These are phyloP conservation scores for Lodderomyces theae DNA, from an alignment of 1,139 yeast genomes.

Conservation along the genomic window DNA sequence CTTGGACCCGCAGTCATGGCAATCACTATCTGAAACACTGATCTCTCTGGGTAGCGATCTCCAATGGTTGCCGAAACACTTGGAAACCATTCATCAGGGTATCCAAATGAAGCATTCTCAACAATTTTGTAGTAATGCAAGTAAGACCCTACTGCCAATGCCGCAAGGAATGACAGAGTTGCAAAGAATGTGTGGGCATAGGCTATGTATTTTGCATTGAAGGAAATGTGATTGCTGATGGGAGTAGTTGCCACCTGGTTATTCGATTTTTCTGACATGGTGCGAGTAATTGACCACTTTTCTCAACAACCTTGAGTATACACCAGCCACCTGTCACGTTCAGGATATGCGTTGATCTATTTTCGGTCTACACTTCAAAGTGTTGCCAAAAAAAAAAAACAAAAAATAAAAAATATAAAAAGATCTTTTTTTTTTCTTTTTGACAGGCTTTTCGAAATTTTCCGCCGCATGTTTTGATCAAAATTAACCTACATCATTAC, in stretches of 20 bases:
- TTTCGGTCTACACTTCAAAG: too few relatives aligned
- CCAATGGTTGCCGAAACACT: slow-evolving; percentile 97
- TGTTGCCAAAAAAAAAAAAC: too few relatives aligned
- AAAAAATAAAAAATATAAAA: too few relatives aligned
- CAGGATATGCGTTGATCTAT: too few relatives aligned
- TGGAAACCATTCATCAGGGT: slow-evolving; percentile 98
- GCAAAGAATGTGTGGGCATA: slow-evolving; percentile 73
- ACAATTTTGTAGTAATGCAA: slow-evolving; percentile 87
- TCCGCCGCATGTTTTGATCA: too few relatives aligned
- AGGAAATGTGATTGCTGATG: slow-evolving; percentile 12
- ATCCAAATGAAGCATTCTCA: slow-evolving; percentile 78
- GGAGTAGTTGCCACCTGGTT: not conserved
- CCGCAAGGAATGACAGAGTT: slow-evolving; percentile 66
- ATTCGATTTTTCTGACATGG: not conserved
- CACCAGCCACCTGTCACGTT: too few relatives aligned
- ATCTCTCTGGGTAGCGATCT: slow-evolving; percentile 92
- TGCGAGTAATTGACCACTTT: not conserved
- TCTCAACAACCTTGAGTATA: too few relatives aligned
- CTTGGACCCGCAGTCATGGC: slow-evolving; percentile 86
- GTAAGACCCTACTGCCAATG: slow-evolving; percentile 67
- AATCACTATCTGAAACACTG: slow-evolving; percentile 80
- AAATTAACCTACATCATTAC: too few relatives aligned
- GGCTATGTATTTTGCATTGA: slow-evolving; percentile 67
- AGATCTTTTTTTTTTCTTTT: too few relatives aligned
- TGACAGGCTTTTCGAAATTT: too few relatives aligned